Percentiles rank a stretch among this genome's conserved stretches.
Conservation (phyloP, 2,329 filamentous ascomycete species). For the Aureobasidium sp. region DNA sequence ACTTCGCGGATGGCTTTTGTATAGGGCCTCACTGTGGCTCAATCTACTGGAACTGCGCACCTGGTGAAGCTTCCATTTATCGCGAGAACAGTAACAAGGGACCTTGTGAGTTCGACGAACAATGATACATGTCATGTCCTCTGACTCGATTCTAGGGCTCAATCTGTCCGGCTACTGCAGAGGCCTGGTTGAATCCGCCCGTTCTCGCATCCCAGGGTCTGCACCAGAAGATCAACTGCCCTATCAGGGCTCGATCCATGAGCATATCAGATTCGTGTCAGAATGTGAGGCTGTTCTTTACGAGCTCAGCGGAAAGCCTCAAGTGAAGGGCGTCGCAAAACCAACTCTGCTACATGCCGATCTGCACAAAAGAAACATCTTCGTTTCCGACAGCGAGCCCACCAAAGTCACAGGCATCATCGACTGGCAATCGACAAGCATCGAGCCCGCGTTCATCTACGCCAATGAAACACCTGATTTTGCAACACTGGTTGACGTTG, state of each 20-base stretch:
- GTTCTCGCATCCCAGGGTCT: background rate
- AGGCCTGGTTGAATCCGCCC: background rate
- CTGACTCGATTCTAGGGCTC: background rate
- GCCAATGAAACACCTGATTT: conserved; percentile 20
- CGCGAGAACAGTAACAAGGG: background rate
- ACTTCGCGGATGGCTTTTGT: background rate
- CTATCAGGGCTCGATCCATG: background rate
- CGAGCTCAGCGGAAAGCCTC: background rate
- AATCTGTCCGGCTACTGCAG: background rate
- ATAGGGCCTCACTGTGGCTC: conserved; percentile 3
- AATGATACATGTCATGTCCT: background rate
- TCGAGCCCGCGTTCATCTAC: conserved; percentile 19
- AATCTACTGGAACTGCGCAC: conserved; percentile 9
- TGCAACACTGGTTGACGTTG: conserved; percentile 5
- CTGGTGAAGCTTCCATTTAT: background rate
- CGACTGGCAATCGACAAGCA: conserved; percentile 28
- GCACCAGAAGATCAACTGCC: background rate
- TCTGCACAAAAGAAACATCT: conserved; percentile 29
- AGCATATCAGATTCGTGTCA: background rate
- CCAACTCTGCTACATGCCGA: conserved; percentile 28
- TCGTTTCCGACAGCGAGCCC: conserved; percentile 26
- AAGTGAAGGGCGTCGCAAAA: background rate
- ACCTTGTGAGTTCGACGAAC: background rate
- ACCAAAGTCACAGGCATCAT: conserved; percentile 28
- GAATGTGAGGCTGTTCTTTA: background rate